Percentiles rank a stretch among this genome's conserved stretches.
phyloP scores from a whole-genome alignment of 2,329 filamentous ascomycete genomes.

The Stachybotrys chartarum region DNA sequence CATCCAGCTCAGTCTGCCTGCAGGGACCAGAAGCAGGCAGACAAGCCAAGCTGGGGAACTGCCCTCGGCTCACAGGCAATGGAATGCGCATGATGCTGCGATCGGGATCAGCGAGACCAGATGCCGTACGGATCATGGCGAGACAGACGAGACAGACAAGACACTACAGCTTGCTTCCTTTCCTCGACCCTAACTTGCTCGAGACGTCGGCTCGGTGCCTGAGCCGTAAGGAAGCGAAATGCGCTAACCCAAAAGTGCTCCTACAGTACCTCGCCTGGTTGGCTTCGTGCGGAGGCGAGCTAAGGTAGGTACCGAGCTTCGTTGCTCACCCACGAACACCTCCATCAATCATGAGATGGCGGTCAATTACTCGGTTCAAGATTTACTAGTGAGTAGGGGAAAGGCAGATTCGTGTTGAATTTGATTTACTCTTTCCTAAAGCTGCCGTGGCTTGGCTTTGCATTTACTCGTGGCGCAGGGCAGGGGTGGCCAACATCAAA shows the following conservation, averaged over 20 bases:
- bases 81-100: background rate
- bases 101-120: background rate
- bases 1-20: conserved; percentile 3
- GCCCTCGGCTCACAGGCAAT: conserved; percentile 3
- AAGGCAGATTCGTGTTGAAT: background rate
- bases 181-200: background rate
- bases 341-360: background rate
- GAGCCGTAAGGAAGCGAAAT: background rate
- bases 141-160: background rate
- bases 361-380: background rate
- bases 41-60: background rate
- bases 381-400: background rate
- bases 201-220: background rate
- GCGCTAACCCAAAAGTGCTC: background rate
- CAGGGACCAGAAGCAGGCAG: conserved; percentile 6
- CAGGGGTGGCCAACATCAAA: background rate
- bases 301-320: background rate
- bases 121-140: background rate
- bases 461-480: background rate
- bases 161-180: too few relatives aligned
- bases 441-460: background rate
- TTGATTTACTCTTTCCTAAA: background rate
- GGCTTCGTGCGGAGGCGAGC: background rate
- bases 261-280: background rate
- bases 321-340: background rate